A percentile compares a stretch with the other conserved stretches of the same genome.
phyloP scores from a whole-genome alignment of 805 yeast species.

The Aciculoconidium aculeatum region DNA sequence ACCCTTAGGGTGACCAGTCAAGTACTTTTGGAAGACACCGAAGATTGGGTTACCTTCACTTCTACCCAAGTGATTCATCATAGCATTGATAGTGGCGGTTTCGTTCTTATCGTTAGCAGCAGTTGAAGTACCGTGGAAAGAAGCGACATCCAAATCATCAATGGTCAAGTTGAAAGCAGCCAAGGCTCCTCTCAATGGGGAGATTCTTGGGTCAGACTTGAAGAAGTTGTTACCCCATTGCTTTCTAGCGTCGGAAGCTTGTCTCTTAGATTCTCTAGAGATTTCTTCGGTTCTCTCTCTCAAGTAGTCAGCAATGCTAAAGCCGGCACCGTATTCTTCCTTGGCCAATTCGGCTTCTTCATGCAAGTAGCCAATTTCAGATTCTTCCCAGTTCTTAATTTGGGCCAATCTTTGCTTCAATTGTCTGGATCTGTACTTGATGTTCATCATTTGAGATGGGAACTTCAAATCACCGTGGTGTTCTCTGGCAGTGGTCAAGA shows the following conservation, averaged over 20 bases:
- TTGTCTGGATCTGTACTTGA: conserved; percentile 92
- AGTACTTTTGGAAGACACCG: conserved; percentile 98
- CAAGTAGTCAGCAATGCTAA: conserved; percentile 45
- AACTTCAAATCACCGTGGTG: conserved; percentile 74
- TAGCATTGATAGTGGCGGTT: conserved; percentile 80
- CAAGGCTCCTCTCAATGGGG: conserved; percentile 95
- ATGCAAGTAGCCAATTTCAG: conserved; percentile 64
- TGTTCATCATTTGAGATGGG: conserved; percentile 76
- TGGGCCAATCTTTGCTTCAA: conserved; percentile 71
- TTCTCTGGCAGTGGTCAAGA: conserved; percentile 96
- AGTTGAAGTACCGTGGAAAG: conserved; percentile 99
- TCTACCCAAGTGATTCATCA: conserved; percentile 95
- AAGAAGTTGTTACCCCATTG: conserved; percentile 96
- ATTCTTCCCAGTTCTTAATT: conserved; percentile 78
- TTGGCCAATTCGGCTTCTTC: conserved; percentile 61
- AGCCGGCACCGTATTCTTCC: conserved; percentile 47
- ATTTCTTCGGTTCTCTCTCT: conserved; percentile 85
- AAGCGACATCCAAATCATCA: conserved; percentile 94
- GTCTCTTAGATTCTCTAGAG: conserved; percentile 75
- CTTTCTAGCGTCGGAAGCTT: conserved; percentile 80
- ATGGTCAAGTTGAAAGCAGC: conserved; percentile 89
- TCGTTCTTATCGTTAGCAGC: conserved; percentile 99
- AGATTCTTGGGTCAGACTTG: conserved; percentile 85
- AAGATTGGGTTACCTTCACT: conserved; percentile 95
- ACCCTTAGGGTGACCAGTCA: conserved; percentile 99